These are phyloP conservation scores for Neophaeococcomyces mojaviensis DNA, from an alignment of 2,329 filamentous ascomycete genomes.

Conservation along the genomic window DNA sequence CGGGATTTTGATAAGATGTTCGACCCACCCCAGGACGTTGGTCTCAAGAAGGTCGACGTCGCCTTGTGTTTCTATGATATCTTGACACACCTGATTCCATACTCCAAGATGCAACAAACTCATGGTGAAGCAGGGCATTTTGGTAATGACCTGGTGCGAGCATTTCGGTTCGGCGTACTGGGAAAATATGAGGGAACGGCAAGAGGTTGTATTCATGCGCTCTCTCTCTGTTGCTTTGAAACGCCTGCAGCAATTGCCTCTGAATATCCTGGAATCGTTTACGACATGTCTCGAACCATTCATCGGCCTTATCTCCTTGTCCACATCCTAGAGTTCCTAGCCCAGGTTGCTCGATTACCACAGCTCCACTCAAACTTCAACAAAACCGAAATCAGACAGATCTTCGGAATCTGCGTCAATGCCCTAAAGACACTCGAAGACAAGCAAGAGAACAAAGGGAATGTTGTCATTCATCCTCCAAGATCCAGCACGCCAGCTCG, in stretches of 20 bases:
- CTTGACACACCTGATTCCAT: conserved; percentile 81
- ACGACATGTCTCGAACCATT: conserved; percentile 92
- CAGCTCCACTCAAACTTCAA: conserved; percentile 81
- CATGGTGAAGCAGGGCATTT: conserved; percentile 65
- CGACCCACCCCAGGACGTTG: conserved; percentile 71
- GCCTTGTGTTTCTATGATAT: conserved; percentile 82
- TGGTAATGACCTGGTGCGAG: conserved; percentile 71
- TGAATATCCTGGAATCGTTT: conserved; percentile 73
- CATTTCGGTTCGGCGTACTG: conserved; percentile 78
- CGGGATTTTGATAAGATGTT: conserved; percentile 62
- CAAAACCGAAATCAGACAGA: conserved; percentile 84
- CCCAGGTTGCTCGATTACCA: conserved; percentile 74
- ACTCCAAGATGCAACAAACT: conserved; percentile 47
- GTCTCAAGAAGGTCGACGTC: conserved; percentile 78
- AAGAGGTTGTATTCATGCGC: conserved; percentile 86
- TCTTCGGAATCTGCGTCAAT: conserved; percentile 91
- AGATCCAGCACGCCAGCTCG: conserved; percentile 20
- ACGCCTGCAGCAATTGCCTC: conserved; percentile 81
- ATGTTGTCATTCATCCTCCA: conserved; percentile 16
- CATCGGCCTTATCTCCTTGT: conserved; percentile 86
- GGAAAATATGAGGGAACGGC: conserved; percentile 70
- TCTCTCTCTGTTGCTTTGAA: conserved; percentile 93
- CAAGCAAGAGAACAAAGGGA: conserved; percentile 25
- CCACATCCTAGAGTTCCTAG: conserved; percentile 93
- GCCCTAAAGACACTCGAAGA: conserved; percentile 86